Evolutionary conservation across 768 basidiomycete species (phyloP), one percentile per base, ranked within the genome.

Genomic region (Multifurca ochricompacta): DNA sequence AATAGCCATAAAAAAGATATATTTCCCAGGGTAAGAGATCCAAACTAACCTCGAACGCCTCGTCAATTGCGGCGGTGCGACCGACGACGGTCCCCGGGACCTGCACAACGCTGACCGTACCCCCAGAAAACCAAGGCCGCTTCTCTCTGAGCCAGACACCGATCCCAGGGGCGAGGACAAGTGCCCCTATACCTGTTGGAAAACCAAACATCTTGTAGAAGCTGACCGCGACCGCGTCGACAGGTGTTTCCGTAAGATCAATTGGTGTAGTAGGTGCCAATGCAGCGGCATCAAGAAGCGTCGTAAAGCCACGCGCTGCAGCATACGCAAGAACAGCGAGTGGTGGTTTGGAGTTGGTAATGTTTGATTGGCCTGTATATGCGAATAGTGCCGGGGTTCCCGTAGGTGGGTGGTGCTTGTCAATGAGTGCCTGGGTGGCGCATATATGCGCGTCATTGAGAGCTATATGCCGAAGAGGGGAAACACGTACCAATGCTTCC

Each of bases 161-260:
- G 40, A 85, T 82, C 5, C 53, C 60, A 7, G 60, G 60, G 8
- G 52, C 60, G 48, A 61, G 60, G 27, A 92, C 67, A 4, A 92
- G 73, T 11, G 87, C 87, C 32, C 90, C 89, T 39, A 91, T 79
- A 7, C 89, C 89, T 0, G 88, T 91, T 10, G 89, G 89, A 61
- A 82, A 91, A 31, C 89, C 89, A 59, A 90, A 88, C 85, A 91
- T 90, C 62, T 92, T 92, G 70, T 92, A 92, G 63, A 91, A 90
- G 40, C 85, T 87, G 49, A 92, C 64, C 0, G 82, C 87, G 77
- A 90, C 81, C 1, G 88, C 89, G 66, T 92, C 90, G 10, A 89
- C 83, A 4, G 82, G 79, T 28, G 74, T 75, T 48, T 83, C 77
- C 1, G 76, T 67, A 13, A 92, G 71, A 11, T 85, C 85, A 51